phyloP scores from a whole-genome alignment of 2,329 filamentous ascomycete genomes.

The Trichophyton schoenleinii region DNA sequence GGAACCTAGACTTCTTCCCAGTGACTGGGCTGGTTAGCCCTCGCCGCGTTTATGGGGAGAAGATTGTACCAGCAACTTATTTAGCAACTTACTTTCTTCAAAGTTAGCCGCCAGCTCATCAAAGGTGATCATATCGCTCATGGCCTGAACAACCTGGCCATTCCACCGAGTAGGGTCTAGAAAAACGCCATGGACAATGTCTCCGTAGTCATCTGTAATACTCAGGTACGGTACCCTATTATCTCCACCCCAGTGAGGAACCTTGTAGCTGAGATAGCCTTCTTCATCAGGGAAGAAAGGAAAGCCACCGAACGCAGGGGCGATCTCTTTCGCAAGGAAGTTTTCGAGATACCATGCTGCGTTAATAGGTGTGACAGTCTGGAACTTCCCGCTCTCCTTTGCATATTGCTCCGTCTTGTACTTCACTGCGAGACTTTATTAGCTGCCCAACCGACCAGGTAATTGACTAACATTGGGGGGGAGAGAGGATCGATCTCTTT shows the following conservation, averaged over 20 bases:
- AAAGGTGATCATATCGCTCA: constrained; percentile 22
- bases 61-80: too few species aligned
- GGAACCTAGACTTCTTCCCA: constrained; percentile 23
- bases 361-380: constrained; percentile 25
- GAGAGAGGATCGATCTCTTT: not conserved
- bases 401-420: constrained; percentile 29
- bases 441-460: not conserved
- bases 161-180: constrained; percentile 29
- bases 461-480: not conserved
- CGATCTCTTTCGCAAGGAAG: constrained; percentile 25
- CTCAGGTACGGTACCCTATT: constrained; percentile 30
- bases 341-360: constrained; percentile 36
- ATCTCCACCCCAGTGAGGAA: constrained; percentile 31
- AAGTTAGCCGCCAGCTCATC: not conserved
- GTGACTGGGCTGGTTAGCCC: constrained; percentile 11
- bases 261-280: constrained; percentile 25
- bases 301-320: constrained; percentile 31
- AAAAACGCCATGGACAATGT: constrained; percentile 36
- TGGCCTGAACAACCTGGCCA: constrained; percentile 26
- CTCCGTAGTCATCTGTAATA: constrained; percentile 34
- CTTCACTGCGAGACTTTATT: constrained; percentile 22
- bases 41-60: too few species aligned
- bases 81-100: not conserved
- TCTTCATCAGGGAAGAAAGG: constrained; percentile 26
- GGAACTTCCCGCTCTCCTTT: constrained; percentile 21